A percentile compares a stretch with the other conserved stretches of the same genome.
Conservation (phyloP, 306 rosid species). For the Astragalus glycyphyllos region DNA sequence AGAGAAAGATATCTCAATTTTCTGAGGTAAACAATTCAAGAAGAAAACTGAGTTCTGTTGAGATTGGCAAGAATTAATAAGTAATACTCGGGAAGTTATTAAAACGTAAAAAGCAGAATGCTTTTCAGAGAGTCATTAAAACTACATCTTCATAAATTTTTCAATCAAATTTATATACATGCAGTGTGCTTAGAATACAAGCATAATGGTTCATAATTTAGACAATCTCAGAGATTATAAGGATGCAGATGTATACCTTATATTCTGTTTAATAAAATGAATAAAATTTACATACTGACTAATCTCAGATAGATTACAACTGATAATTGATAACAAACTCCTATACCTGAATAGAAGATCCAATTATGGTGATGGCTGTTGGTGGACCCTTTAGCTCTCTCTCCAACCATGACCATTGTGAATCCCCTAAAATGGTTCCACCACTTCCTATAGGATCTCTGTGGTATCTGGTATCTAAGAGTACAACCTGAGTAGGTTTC, state of each 20-base stretch:
- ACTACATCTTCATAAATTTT: too few species aligned
- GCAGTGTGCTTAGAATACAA: background rate
- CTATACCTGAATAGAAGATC: constrained; percentile 79
- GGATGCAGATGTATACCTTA: constrained; percentile 19
- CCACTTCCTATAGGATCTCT: constrained; percentile 78
- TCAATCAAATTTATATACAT: background rate
- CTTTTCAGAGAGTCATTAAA: too few species aligned
- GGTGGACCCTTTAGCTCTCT: constrained; percentile 65
- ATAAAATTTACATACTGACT: background rate
- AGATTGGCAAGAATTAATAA: constrained; percentile 18
- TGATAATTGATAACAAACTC: constrained; percentile 17
- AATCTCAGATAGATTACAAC: constrained; percentile 8
- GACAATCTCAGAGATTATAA: constrained; percentile 2
- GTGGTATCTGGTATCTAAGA: constrained; percentile 84
- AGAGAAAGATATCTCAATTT: constrained; percentile 1
- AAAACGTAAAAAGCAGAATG: too few species aligned
- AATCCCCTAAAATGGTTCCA: constrained; percentile 75
- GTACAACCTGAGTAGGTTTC: constrained; percentile 47
- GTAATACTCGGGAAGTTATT: too few species aligned
- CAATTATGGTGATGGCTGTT: constrained; percentile 73
- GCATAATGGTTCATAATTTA: background rate
- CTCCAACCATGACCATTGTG: constrained; percentile 84
- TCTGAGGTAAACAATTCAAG: constrained; percentile 17
- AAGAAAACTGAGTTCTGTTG: constrained; percentile 9
- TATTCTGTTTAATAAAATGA: constrained; percentile 7